These are phyloP conservation scores for Cladorrhinum sp. DNA, from an alignment of 2,329 filamentous ascomycete genomes.

Conservation along the genomic window DNA sequence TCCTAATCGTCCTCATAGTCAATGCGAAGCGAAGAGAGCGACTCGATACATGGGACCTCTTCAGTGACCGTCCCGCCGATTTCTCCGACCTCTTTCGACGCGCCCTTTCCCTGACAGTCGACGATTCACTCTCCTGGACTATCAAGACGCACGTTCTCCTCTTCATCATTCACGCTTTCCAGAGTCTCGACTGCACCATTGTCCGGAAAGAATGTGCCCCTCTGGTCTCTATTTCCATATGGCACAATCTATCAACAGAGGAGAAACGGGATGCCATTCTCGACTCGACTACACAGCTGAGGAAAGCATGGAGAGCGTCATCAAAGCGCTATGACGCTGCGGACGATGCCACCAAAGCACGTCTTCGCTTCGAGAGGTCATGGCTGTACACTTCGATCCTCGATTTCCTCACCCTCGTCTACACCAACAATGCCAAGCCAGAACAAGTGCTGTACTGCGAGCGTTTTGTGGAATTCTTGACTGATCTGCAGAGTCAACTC, in stretches of 20 bases:
- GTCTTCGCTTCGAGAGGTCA: slow-evolving; percentile 83
- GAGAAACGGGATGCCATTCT: slow-evolving; percentile 69
- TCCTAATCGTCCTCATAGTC: slow-evolving; percentile 79
- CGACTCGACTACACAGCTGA: slow-evolving; percentile 68
- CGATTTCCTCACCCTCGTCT: slow-evolving; percentile 75
- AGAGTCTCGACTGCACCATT: slow-evolving; percentile 83
- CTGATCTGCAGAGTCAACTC: slow-evolving; percentile 87
- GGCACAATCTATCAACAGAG: slow-evolving; percentile 87
- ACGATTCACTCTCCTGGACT: slow-evolving; percentile 60
- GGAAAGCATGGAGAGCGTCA: slow-evolving; percentile 87
- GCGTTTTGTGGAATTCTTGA: slow-evolving; percentile 85
- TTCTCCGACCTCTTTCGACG: slow-evolving; percentile 90
- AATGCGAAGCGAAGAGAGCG: slow-evolving; percentile 87
- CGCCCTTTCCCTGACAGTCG: slow-evolving; percentile 80
- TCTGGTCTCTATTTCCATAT: slow-evolving; percentile 88
- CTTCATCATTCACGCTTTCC: slow-evolving; percentile 88
- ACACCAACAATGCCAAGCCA: slow-evolving; percentile 50
- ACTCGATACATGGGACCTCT: slow-evolving; percentile 82
- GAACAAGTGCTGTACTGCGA: slow-evolving; percentile 82
- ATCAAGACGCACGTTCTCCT: slow-evolving; percentile 80
- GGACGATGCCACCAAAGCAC: slow-evolving; percentile 74
- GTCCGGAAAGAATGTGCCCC: slow-evolving; percentile 96
- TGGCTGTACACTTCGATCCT: slow-evolving; percentile 88
- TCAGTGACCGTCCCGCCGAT: slow-evolving; percentile 71
- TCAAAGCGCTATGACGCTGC: slow-evolving; percentile 82